Base-by-base conservation (phyloP, 2,329 filamentous ascomycete genomes). In the Fragosphaeria purpurea region DNA sequence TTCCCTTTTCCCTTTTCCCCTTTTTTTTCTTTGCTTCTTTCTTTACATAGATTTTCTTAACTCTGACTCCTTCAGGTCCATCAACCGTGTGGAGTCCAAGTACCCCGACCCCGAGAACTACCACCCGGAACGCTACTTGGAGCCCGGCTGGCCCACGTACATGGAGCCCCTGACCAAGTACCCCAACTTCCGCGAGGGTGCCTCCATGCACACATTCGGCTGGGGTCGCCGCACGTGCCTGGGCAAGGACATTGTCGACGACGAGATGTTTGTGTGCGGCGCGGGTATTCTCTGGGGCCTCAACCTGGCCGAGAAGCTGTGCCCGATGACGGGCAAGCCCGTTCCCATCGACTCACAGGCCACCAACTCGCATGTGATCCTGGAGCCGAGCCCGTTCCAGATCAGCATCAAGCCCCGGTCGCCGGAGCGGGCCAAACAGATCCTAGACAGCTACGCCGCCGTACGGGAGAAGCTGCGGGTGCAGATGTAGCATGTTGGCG, bases 21-120 rank as follows among this genome's bases (percentile, higher is more conserved):
- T 11, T 37, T 22, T 22, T 56, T 37, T 1, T 35, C 6, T 5
- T 7, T 22, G 4, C n/a, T 37, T 22, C 22, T 22, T 22, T 22
- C 22, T 22, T 22, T 22, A 22, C 22, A 22, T 22, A 22, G 22
- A 22, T 22, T 22, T 22, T 22, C 22, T 22, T 22, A 11, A 7
- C 3, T 11, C 7, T 37, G 2, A 7, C 11, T 11, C 35, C 7
- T 11, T 11, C 11, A 78, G 74, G 71, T 71, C 71, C 43, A 75
- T 82, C 60, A 75, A 79, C 60, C 75, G 78, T 42, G 77, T 83
- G 54, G 70, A 74, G 1, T 65, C 65, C 38, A 75, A 72, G 50
- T 85, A 85, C 59, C 79, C 79, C 1, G 76, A 83, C 58, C 76
- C 79, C n/a, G 79, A 85, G 45, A 72, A 65, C 56, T 85, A 74